Conservation (phyloP, 768 basidiomycete genomes). For the Mycena maculata region DNA sequence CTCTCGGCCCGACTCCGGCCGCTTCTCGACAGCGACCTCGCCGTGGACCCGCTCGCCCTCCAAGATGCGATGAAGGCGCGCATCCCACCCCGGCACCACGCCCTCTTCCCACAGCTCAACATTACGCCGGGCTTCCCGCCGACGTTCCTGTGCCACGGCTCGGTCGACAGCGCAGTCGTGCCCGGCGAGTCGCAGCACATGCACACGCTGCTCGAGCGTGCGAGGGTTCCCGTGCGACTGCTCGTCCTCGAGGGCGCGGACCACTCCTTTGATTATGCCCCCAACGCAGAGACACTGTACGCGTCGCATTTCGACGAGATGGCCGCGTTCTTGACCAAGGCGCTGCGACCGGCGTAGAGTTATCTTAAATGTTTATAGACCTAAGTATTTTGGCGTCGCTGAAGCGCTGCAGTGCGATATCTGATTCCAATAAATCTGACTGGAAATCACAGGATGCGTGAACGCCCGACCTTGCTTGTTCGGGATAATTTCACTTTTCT, state of each 20-base stretch:
- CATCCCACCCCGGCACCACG: conserved; percentile 49
- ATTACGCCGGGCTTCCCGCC: conserved; percentile 58
- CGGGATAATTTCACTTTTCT: too few relatives aligned
- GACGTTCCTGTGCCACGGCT: conserved; percentile 63
- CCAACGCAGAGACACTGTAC: conserved; percentile 54
- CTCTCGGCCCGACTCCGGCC: conserved; percentile 57
- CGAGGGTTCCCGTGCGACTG: conserved; percentile 50
- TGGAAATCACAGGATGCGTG: too few relatives aligned
- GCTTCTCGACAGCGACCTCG: conserved; percentile 25
- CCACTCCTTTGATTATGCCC: conserved; percentile 68
- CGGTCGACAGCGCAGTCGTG: conserved; percentile 58
- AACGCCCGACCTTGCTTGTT: too few relatives aligned
- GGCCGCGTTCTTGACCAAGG: conserved; percentile 49
- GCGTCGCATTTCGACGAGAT: conserved; percentile 51
- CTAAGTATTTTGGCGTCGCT: too few relatives aligned
- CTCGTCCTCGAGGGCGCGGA: conserved; percentile 56
- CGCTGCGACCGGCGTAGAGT: background rate
- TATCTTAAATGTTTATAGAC: background rate
- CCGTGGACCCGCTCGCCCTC: conserved; percentile 20
- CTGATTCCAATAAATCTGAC: too few relatives aligned
- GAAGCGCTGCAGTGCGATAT: too few relatives aligned
- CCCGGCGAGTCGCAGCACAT: conserved; percentile 54
- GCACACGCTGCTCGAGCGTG: conserved; percentile 46
- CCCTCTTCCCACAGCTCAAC: conserved; percentile 62
- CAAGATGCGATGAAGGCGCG: conserved; percentile 27